Conservation (phyloP, 768 basidiomycete genomes). For the Psilocybe cubensis region DNA sequence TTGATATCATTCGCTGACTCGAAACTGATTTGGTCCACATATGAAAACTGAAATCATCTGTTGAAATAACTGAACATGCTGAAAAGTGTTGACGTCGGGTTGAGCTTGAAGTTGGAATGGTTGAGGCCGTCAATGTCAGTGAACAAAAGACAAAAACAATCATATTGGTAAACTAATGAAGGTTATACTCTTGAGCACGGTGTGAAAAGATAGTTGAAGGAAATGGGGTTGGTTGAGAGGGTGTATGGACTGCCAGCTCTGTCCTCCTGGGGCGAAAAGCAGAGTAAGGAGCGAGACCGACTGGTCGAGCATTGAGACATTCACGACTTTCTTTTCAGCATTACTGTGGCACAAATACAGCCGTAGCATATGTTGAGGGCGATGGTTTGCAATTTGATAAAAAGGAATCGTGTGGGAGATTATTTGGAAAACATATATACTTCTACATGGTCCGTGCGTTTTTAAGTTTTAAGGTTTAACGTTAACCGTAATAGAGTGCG, state of each 20-base stretch:
- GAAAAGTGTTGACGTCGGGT: too few relatives aligned
- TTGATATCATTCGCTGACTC: too few relatives aligned
- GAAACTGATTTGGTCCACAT: too few relatives aligned
- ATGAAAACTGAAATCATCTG: too few relatives aligned
- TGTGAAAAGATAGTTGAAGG: background rate
- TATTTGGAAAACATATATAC: background rate
- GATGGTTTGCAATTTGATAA: constrained; percentile 46
- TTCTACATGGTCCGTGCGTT: background rate
- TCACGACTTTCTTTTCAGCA: constrained; percentile 34
- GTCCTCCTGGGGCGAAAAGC: constrained; percentile 26
- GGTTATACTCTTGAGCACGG: too few relatives aligned
- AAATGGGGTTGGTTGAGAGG: background rate
- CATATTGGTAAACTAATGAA: background rate
- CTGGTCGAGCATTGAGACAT: constrained; percentile 41
- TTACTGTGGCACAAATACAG: constrained; percentile 48
- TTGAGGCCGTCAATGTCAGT: background rate
- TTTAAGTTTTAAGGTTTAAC: too few relatives aligned
- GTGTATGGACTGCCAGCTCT: constrained; percentile 45
- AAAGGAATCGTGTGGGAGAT: constrained; percentile 17
- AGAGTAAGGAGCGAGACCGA: constrained; percentile 24
- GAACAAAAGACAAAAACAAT: background rate
- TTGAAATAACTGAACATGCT: too few relatives aligned
- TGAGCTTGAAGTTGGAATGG: too few relatives aligned
- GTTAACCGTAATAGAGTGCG: too few relatives aligned
- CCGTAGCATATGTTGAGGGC: constrained; percentile 25